phyloP scores from a whole-genome alignment of 2,329 filamentous ascomycete species.

The Clarireedia hainanense region DNA sequence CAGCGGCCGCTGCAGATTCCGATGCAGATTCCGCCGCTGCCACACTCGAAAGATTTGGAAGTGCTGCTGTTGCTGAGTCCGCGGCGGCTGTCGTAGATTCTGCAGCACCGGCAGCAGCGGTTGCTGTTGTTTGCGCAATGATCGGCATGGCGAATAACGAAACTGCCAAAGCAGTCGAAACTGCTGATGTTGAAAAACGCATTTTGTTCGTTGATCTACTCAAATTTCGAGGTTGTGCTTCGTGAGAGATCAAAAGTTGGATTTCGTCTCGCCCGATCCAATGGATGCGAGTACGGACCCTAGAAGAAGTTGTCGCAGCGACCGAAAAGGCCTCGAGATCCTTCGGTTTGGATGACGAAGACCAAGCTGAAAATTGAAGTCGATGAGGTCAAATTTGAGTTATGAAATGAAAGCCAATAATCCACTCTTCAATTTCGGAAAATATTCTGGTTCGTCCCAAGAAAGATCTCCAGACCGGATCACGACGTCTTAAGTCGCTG shows the following conservation, averaged over 20 bases:
- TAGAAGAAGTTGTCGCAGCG: too few species aligned
- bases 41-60: conserved; percentile 20
- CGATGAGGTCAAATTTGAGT: neutral
- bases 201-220: conserved; percentile 14
- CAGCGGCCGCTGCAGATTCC: conserved; percentile 17
- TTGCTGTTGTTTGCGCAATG: conserved; percentile 10
- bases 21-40: conserved; percentile 11
- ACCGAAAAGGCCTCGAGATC: too few species aligned
- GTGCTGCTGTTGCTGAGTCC: conserved; percentile 5
- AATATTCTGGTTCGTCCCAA: neutral
- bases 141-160: conserved; percentile 15
- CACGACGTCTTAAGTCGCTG: conserved; percentile 1
- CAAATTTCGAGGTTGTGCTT: conserved; percentile 9
- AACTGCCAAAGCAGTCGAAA: conserved; percentile 15
- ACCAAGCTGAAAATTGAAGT: neutral
- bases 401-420: neutral
- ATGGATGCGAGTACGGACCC: too few species aligned
- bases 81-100: conserved; percentile 8
- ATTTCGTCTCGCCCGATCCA: neutral
- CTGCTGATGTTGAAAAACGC: conserved; percentile 13
- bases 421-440: neutral
- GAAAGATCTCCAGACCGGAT: neutral
- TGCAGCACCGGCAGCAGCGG: conserved; percentile 4
- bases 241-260: neutral
- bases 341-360: neutral